phyloP scores from a whole-genome alignment of 306 rosid species.

The Vigna reflexopilosa region DNA sequence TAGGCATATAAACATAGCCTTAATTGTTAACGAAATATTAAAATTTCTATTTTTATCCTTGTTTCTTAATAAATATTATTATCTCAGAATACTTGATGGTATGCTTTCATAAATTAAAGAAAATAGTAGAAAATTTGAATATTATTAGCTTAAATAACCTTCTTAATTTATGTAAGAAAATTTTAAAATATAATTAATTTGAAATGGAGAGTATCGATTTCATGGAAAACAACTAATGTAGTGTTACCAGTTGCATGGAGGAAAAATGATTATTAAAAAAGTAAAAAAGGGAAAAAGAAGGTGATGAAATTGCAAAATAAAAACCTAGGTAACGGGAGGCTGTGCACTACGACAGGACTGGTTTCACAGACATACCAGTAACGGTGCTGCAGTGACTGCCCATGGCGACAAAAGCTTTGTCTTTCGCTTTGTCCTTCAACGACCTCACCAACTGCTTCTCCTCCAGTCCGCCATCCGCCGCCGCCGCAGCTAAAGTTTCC shows the following conservation, averaged over 20 bases:
- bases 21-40: no score
- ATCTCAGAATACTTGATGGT: no score
- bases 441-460: conserved; percentile 38
- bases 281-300: background rate
- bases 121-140: no score
- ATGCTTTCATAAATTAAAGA: no score
- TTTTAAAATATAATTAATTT: no score
- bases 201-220: background rate
- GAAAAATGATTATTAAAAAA: background rate
- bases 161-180: no score
- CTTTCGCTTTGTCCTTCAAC: conserved; percentile 41
- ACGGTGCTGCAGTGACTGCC: background rate
- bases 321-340: conserved; percentile 33
- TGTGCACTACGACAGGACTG: background rate
- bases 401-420: conserved; percentile 57
- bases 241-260: conserved; percentile 2
- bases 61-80: no score
- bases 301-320: background rate
- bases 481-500: conserved; percentile 36
- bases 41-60: no score
- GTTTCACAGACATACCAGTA: conserved; percentile 10
- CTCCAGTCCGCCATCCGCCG: conserved; percentile 18
- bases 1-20: no score
- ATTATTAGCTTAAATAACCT: no score
- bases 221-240: background rate